A percentile compares a stretch with the other conserved stretches of the same genome.
These are phyloP conservation scores for Typha latifolia DNA, from an alignment of 176 grass and related monocot genomes.

Conservation along the genomic window DNA sequence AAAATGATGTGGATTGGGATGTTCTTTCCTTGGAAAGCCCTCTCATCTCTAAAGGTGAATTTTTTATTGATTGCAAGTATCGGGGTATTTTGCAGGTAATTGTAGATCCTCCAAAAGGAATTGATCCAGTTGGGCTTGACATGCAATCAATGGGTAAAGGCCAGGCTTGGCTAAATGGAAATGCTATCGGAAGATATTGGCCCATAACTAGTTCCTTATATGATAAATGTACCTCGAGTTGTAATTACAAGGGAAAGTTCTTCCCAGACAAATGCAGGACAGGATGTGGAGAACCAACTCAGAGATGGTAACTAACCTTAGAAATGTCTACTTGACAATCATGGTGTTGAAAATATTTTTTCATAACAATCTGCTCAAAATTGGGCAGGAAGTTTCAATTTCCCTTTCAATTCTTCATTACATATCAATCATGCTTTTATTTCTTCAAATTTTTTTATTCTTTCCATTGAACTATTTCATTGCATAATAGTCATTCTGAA, in stretches of 20 bases:
- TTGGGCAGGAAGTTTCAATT: too few species aligned
- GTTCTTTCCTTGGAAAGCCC: not conserved
- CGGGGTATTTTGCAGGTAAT: conserved; percentile 34
- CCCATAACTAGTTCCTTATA: conserved; percentile 46
- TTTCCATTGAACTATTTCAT: too few species aligned
- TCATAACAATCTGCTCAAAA: too few species aligned
- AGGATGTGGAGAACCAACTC: conserved; percentile 78
- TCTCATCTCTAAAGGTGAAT: not conserved
- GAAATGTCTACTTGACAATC: not conserved
- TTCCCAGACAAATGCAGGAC: conserved; percentile 67
- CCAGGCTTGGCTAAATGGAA: conserved; percentile 89
- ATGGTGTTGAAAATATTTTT: too few species aligned
- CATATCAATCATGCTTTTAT: too few species aligned
- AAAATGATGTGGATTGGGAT: too few species aligned
- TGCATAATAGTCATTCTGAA: too few species aligned
- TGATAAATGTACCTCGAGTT: conserved; percentile 49
- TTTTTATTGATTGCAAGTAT: not conserved
- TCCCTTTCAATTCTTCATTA: too few species aligned
- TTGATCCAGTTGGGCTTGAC: conserved; percentile 77
- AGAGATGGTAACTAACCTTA: conserved; percentile 60
- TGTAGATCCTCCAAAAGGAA: conserved; percentile 65
- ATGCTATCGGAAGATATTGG: conserved; percentile 84
- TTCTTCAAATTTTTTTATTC: too few species aligned
- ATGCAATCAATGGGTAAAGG: conserved; percentile 96
- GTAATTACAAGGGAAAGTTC: conserved; percentile 77